Evolutionary conservation across 2,329 filamentous ascomycete species (phyloP).

Genomic region (Truncatella angustata): DNA sequence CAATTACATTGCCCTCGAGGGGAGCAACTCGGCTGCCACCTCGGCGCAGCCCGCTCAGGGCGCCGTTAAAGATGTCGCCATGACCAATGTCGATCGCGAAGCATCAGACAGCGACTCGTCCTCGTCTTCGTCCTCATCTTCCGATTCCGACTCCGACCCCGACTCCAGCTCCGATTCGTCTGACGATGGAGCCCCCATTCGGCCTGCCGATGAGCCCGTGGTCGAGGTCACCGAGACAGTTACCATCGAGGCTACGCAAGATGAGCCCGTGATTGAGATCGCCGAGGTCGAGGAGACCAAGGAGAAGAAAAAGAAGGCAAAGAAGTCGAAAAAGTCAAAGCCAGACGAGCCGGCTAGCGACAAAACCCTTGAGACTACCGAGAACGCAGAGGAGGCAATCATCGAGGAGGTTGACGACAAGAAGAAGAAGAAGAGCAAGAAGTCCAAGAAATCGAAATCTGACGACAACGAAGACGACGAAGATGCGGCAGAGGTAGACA

Average conservation of each 20-base stretch:
- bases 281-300: conserved; percentile 14
- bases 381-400: conserved; percentile 5
- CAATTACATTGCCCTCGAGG: conserved; percentile 20
- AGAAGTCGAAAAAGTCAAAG: conserved; percentile 27
- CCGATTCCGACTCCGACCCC: too few relatives aligned
- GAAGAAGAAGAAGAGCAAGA: conserved; percentile 29
- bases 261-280: conserved; percentile 10
- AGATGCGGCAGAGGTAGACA: conserved; percentile 6
- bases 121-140: too few relatives aligned
- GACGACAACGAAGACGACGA: conserved; percentile 9
- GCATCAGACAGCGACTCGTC: too few relatives aligned
- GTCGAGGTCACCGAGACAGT: conserved; percentile 16
- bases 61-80: not conserved
- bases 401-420: conserved; percentile 15
- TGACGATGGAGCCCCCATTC: too few relatives aligned
- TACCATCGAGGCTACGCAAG: too few relatives aligned
- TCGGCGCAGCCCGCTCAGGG: not conserved
- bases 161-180: too few relatives aligned
- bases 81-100: too few relatives aligned
- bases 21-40: not conserved
- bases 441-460: conserved; percentile 28
- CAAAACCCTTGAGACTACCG: too few relatives aligned
- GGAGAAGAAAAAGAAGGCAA: conserved; percentile 25
- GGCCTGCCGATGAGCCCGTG: conserved; percentile 14
- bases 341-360: conserved; percentile 9